phyloP scores from a whole-genome alignment of 2,329 filamentous ascomycete species.

The Nannizzia gypsea region DNA sequence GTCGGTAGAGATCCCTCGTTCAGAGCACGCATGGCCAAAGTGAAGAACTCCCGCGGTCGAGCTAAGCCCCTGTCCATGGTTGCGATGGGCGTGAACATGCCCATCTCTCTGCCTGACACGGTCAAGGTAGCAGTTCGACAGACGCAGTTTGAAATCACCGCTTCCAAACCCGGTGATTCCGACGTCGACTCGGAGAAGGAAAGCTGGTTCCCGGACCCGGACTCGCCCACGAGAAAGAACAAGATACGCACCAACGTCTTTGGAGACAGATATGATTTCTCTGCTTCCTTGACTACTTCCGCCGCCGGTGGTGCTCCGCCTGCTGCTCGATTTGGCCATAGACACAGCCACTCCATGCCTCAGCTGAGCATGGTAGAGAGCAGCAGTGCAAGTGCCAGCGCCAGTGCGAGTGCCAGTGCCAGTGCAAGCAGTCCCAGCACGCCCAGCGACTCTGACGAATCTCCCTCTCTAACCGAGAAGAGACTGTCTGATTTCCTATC shows the following conservation, averaged over 20 bases:
- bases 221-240: constrained; percentile 38
- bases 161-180: background rate
- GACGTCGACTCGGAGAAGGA: background rate
- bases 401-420: too few species aligned
- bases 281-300: constrained; percentile 68
- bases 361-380: background rate
- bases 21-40: background rate
- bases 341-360: background rate
- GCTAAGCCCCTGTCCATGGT: background rate
- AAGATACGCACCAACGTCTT: constrained; percentile 58
- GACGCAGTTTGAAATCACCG: background rate
- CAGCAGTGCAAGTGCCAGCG: background rate
- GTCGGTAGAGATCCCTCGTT: background rate
- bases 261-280: constrained; percentile 90
- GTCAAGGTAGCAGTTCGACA: background rate
- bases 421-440: background rate
- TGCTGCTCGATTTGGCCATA: background rate
- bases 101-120: too few species aligned
- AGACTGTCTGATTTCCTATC: constrained; percentile 17
- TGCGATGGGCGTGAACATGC: background rate
- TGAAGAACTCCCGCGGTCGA: background rate
- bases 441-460: background rate
- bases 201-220: constrained; percentile 28
- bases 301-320: constrained; percentile 22
- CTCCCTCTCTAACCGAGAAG: background rate